Evolutionary conservation across 495 filamentous ascomycete species (phyloP).

Genomic region (Cairneyella variabilis): DNA sequence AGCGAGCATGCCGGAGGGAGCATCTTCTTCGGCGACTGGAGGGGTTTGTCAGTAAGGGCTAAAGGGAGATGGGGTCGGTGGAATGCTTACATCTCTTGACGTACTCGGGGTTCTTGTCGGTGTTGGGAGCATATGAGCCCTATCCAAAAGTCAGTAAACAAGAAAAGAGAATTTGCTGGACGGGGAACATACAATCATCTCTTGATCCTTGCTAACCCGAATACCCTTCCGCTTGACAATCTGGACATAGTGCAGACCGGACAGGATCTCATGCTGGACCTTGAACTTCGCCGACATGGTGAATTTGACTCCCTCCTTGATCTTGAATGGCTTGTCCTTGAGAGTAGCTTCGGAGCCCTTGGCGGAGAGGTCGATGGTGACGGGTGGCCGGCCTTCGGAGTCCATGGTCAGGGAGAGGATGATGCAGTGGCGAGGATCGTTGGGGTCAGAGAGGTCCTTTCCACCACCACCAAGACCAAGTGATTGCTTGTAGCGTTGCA

Average conservation of each 20-base stretch:
- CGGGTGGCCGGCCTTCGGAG: conserved; percentile 70
- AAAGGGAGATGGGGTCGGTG: not conserved
- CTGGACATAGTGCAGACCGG: conserved; percentile 92
- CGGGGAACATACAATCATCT: conserved; percentile 82
- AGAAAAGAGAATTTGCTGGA: not conserved
- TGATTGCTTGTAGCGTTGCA: conserved; percentile 95
- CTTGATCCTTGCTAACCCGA: conserved; percentile 79
- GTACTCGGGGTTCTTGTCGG: conserved; percentile 74
- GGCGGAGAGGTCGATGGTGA: conserved; percentile 73
- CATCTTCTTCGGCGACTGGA: conserved; percentile 81
- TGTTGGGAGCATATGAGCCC: conserved; percentile 89
- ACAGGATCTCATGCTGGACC: conserved; percentile 93
- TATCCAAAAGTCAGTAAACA: conserved; percentile 22
- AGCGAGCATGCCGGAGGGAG: conserved; percentile 81
- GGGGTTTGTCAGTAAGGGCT: not conserved
- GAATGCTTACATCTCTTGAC: conserved; percentile 79
- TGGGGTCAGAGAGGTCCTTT: conserved; percentile 60
- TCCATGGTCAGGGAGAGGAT: conserved; percentile 87
- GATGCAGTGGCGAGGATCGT: conserved; percentile 77
- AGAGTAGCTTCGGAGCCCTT: conserved; percentile 64
- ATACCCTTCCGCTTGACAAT: conserved; percentile 84
- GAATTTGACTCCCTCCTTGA: conserved; percentile 92
- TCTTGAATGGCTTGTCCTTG: conserved; percentile 86
- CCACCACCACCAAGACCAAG: conserved; percentile 71
- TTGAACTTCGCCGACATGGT: conserved; percentile 89